These are phyloP conservation scores for Hyaloscypha variabilis DNA, from an alignment of 495 filamentous ascomycete genomes.

Conservation along the genomic window DNA sequence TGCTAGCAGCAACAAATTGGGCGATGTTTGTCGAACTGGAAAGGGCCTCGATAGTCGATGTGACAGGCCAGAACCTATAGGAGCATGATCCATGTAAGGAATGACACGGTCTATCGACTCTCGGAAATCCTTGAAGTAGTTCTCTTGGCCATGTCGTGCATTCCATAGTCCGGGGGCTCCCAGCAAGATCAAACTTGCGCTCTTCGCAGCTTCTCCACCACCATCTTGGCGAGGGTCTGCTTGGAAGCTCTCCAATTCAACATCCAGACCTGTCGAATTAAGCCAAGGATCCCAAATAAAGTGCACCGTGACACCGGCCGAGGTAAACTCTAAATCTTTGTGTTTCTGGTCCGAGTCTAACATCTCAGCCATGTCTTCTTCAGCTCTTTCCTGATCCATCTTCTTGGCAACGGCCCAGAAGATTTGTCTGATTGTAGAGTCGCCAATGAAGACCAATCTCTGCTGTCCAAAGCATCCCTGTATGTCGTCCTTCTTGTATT, in stretches of 20 bases:
- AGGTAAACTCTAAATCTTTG: conserved; percentile 44
- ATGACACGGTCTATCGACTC: conserved; percentile 46
- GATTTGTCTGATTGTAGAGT: conserved; percentile 59
- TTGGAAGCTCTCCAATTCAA: conserved; percentile 41
- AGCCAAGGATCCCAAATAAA: conserved; percentile 67
- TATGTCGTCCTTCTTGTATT: conserved; percentile 51
- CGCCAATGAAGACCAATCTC: conserved; percentile 60
- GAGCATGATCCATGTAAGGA: conserved; percentile 34
- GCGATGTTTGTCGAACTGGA: conserved; percentile 16
- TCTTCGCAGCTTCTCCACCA: conserved; percentile 14
- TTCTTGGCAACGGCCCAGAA: conserved; percentile 59
- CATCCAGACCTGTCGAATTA: conserved; percentile 50
- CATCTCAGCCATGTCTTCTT: conserved; percentile 33
- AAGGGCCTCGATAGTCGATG: neutral
- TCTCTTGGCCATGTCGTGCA: conserved; percentile 50
- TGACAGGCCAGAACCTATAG: conserved; percentile 8
- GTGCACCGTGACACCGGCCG: conserved; percentile 45
- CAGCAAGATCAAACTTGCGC: conserved; percentile 44
- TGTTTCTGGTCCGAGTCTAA: conserved; percentile 41
- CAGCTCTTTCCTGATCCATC: conserved; percentile 43
- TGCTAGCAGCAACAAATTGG: conserved; percentile 48
- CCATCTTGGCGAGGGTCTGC: conserved; percentile 4
- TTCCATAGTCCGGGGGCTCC: conserved; percentile 60
- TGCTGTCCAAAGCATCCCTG: conserved; percentile 45
- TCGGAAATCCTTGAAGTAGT: conserved; percentile 48